Conservation (phyloP, 192 early-diverging fungal species). For the Geranomyces variabilis region DNA sequence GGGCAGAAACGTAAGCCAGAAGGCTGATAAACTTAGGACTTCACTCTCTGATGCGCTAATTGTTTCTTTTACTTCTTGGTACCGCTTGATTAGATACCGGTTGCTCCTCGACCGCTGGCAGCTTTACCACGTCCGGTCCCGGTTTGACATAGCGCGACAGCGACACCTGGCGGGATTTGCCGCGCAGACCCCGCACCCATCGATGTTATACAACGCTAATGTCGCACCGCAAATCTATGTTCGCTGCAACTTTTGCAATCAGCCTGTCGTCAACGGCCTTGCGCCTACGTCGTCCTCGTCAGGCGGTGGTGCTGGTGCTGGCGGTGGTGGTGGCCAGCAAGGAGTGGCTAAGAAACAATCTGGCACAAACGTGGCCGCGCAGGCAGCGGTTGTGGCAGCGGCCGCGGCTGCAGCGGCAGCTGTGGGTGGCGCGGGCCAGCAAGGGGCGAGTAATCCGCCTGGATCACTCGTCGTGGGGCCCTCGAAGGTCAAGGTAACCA, state of each 20-base stretch:
- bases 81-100: conserved; percentile 65
- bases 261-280: conserved; percentile 3
- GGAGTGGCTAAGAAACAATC: not conserved
- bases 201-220: conserved; percentile 21
- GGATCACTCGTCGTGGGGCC: conserved; percentile 15
- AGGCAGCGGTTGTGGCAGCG: not conserved
- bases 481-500: conserved; percentile 29
- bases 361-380: not conserved
- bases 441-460: not conserved
- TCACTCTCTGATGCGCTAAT: not conserved
- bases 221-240: conserved; percentile 75
- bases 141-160: conserved; percentile 88
- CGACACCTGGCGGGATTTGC: conserved; percentile 39
- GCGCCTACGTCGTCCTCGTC: not conserved
- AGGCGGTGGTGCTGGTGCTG: no score
- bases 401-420: not conserved
- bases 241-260: conserved; percentile 84
- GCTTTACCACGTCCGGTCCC: conserved; percentile 80
- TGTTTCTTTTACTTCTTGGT: not conserved
- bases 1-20: conserved; percentile 68
- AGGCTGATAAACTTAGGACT: not conserved
- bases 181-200: conserved; percentile 23
- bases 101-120: conserved; percentile 84
- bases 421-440: not conserved
- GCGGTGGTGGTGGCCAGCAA: no score